Evolutionary conservation across 164 flowering plant species (phyloP).

Genomic region (Stephania japonica): DNA sequence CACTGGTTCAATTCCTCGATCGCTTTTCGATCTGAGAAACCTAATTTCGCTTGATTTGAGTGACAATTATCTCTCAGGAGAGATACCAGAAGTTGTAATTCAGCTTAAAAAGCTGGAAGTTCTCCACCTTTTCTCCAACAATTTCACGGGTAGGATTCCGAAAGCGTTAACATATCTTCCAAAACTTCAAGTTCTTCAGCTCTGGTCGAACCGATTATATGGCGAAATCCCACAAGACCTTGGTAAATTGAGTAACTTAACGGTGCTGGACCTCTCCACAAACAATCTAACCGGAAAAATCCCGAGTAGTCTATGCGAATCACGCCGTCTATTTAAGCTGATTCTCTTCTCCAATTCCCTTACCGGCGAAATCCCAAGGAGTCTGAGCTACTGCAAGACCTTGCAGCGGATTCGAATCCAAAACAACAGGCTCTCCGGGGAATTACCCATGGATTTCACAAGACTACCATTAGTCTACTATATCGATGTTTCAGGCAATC

Average conservation of each 20-base stretch:
- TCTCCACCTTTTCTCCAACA: conserved; percentile 68
- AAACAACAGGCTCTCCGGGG: conserved; percentile 56
- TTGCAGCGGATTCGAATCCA: conserved; percentile 62
- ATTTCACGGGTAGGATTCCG: conserved; percentile 68
- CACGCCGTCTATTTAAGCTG: conserved; percentile 56
- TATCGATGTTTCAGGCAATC: conserved; percentile 64
- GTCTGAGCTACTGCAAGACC: conserved; percentile 49
- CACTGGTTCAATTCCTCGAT: conserved; percentile 46
- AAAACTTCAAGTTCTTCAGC: conserved; percentile 59
- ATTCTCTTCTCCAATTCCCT: conserved; percentile 78
- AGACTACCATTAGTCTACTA: conserved; percentile 57
- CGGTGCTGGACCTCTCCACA: conserved; percentile 68
- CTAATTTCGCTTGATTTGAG: conserved; percentile 73
- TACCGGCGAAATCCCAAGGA: conserved; percentile 42
- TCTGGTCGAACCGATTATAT: conserved; percentile 63
- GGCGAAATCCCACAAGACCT: conserved; percentile 66
- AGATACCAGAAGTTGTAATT: conserved; percentile 45
- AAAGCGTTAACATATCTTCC: conserved; percentile 39
- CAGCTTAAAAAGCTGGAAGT: conserved; percentile 51
- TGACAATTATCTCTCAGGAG: conserved; percentile 65
- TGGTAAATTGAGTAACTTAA: conserved; percentile 55
- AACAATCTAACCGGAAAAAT: conserved; percentile 62
- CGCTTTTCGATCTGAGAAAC: conserved; percentile 43
- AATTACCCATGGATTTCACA: conserved; percentile 39
- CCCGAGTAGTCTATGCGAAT: conserved; percentile 49